A percentile compares a stretch with the other conserved stretches of the same genome.
These are phyloP conservation scores for Vaccinium vitisidaea DNA, from an alignment of 148 eudicot species.

Conservation along the genomic window DNA sequence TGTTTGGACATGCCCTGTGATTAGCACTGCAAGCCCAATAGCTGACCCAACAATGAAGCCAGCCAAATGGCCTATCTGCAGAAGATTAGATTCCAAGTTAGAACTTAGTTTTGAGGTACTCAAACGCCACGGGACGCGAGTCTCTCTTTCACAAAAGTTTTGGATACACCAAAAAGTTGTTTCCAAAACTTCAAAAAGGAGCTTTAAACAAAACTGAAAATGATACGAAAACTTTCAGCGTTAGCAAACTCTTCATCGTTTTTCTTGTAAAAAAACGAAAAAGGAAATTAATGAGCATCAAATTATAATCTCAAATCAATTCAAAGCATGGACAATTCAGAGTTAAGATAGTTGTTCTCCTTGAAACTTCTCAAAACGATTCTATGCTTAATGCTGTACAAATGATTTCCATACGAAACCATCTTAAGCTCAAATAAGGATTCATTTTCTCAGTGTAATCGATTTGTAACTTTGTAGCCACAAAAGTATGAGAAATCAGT, in stretches of 20 bases:
- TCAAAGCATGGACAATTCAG: background rate
- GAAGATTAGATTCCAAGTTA: background rate
- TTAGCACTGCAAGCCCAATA: conserved; percentile 70
- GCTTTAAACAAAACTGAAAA: background rate
- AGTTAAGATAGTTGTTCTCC: background rate
- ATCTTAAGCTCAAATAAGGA: background rate
- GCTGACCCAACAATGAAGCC: conserved; percentile 67
- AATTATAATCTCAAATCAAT: background rate
- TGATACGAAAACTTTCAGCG: background rate
- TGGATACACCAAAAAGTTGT: no score
- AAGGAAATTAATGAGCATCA: background rate
- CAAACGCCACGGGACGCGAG: background rate
- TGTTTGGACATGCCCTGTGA: conserved; percentile 54
- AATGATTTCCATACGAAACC: background rate
- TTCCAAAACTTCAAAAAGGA: no score
- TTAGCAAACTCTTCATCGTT: background rate
- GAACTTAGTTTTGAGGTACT: background rate
- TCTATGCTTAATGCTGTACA: background rate
- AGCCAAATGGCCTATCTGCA: conserved; percentile 55
- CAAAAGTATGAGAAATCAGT: background rate
- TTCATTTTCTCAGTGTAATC: background rate
- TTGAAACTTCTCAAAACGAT: background rate
- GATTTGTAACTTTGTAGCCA: background rate
- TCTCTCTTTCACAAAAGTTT: background rate
- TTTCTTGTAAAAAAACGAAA: no score